Base-by-base conservation (phyloP, 164 flowering plant species). In the Tinospora cordifolia region DNA sequence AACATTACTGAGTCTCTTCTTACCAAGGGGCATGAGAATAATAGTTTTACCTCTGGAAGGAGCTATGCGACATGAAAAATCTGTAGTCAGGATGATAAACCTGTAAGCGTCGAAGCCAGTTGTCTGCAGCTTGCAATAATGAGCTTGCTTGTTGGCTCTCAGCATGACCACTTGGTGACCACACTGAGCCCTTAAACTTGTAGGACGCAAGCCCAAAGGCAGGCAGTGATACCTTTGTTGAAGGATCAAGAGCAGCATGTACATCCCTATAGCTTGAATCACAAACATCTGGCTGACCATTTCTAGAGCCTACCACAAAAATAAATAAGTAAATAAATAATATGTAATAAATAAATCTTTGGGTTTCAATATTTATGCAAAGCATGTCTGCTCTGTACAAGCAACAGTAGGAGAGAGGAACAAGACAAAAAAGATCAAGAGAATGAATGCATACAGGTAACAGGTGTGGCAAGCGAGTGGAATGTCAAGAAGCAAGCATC, bases 401-500 rank as follows among this genome's bases (percentile, higher is more conserved):
- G 46, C n/a, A 13, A 64, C 10, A 17, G 10, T 17, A 26, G 40
- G 49, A 39, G 26, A 65, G 68, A 15, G 66, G 12, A 17, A 63
- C n/a, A n/a, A 40, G 22, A 40, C 26, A 65, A 14, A 21, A 3
- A 51, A 1, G 0, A 22, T 1, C 17, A 69, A 65, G 69, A 75
- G 9, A 21, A 75, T 68, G 65, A 72, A 67, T 21, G 60, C 2
- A 17, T 81, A 88, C 95, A 66, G 77, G 62, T 79, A 27, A 75
- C 65, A 26, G 74, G 82, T 41, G 91, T 84, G 62, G 96, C 87
- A 30, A 90, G 82, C 46, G 74, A 74, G 73, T 88, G 96, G 71
- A 82, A 88, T 10, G 96, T 84, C 49, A 90, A 77, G 75, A 88
- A 90, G 47, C 86, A 87, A 2, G 91, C 89, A 67, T 90, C 92